Base-by-base conservation (phyloP, 192 early-diverging fungal genomes). In the Geosiphon pyriformis region DNA sequence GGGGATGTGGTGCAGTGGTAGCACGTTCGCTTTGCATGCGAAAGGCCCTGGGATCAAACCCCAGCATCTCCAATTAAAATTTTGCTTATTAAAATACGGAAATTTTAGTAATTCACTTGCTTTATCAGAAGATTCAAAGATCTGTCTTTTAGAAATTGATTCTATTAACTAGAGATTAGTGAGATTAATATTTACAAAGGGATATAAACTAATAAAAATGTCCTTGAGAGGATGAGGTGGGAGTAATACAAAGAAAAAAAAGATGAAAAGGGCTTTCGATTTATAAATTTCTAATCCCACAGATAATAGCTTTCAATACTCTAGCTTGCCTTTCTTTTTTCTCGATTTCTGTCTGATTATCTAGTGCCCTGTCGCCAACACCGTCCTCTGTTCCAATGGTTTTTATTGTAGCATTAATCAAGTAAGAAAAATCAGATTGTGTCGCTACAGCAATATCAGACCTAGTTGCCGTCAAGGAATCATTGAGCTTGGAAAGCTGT, bases 1-100 rank as follows among this genome's bases (percentile, higher is more conserved):
- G 71, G 71, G 71, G 71, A 35, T 61, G 71, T 72, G 71, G 55
- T 67, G 71, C 59, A 72, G 71, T 72, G 71, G 71, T 72, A 72
- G 57, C 71, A 67, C 55, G 62, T 67, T 68, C 58, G 65, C 60
- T 72, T 72, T 50, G 71, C 71, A 72, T 68, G 60, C 65, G 58
- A 68, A 67, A 72, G 65, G 71, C 58, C 71, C 52, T 65, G 63
- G 59, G 71, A 66, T 72, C 71, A 58, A 72, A 61, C 71, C 71
- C 59, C 63, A 65, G 52, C 71, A 26, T 33, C 65, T 72, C 71
- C 71, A 72, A 3, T 67, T 72, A 42, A 42, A 42, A 10, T 42
- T 42, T 42, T 42, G 37, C 15, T 42, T 42, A 42, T n/a, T n/a
- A n/a, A n/a, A n/a, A n/a, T n/a, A n/a, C n/a, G n/a, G n/a, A n/a